Base-by-base conservation (phyloP, 192 early-diverging fungal species). In the Backusella mclennaniae region DNA sequence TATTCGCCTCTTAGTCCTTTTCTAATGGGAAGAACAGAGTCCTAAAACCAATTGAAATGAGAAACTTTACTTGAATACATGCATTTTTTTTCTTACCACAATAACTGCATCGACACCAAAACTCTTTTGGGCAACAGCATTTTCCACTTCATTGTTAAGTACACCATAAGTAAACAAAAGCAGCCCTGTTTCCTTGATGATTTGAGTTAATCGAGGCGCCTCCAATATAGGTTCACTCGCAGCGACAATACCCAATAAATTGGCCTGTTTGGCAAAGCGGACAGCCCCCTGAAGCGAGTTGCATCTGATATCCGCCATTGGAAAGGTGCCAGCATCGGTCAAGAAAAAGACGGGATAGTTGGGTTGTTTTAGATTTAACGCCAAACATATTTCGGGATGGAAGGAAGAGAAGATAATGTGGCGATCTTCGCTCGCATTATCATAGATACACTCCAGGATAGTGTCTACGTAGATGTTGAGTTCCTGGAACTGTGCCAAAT, bases 361-460 rank as follows among this genome's bases (percentile, higher is more conserved):
- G 67, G 90, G 90, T 76, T 96, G 91, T 84, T 98, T 98, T 80
- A 94, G 84, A 38, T 92, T 93, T 17, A 96, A 83, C 77, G 96
- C 80, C 66, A 95, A 82, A 76, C 93, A 95, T 71, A 92, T 88
- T 73, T 97, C 95, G 0, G 97, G 93, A 79, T 97, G 94, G 82
- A 98, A 98, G 17, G 93, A 92, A 2, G 96, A 96, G 82, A 98
- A 97, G 59, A 96, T 91, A 35, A 98, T 90, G 8, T 90, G 89
- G 9, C 97, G 89, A 36, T 86, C 69, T 23, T 79, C 66, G 21
- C 80, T 83, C 35, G 88, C 87, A 35, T 86, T 75, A 9, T 89
- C 82, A 76, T 92, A 93, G 17, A 96, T 90, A 33, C 92, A 89
- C n/a, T 94, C 79, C 9, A 98, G 83, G 49, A 98, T 95, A 17